Evolutionary conservation across 441 rosid species (phyloP), one percentile per base, ranked within the genome.

Genomic region (Breynia disticha): DNA sequence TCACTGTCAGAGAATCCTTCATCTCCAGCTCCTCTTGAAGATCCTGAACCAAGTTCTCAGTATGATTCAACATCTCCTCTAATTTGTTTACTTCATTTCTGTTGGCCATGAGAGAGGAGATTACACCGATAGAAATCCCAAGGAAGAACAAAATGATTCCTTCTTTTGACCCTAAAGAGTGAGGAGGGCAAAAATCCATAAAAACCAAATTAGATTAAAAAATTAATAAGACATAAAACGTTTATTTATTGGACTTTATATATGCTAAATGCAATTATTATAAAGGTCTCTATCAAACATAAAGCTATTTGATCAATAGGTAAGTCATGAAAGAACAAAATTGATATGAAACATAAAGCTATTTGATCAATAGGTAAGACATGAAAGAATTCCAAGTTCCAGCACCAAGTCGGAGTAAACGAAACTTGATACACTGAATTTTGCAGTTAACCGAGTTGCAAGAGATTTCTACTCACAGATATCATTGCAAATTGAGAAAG

Each of bases 21-120:
- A 65, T 72, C 72, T 84, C 84, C 17, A 86, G 79, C 68, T 84
- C 94, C 50, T 82, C 94, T 48, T 84, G 84, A 16, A 78, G 68
- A 73, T 78, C 82, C 57, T 80, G 87, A 56, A 79, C 94, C 77
- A 84, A 66, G 70, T 71, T 78, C 56, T 84, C 81, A 10, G 79
- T 72, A 58, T 77, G 80, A 78, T 76, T 79, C 75, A 76, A 66
- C 61, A 70, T 54, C 19, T 63, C 72, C 56, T 74, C 74, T 63
- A 73, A 59, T 50, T 83, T 77, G 59, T 73, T 71, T 51, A 64
- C 64, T 64, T 79, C 80, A 59, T 66, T 63, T 68, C 69, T 74
- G 61, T 72, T 84, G 18, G 76, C 66, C 11, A 79, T 28, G 52
- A 69, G 51, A 8, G 95, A 80, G 50, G 83, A 73, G 55, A 81